Conservation (phyloP, 163 green algal genomes). For the Coccomyxa subellipsoidea region DNA sequence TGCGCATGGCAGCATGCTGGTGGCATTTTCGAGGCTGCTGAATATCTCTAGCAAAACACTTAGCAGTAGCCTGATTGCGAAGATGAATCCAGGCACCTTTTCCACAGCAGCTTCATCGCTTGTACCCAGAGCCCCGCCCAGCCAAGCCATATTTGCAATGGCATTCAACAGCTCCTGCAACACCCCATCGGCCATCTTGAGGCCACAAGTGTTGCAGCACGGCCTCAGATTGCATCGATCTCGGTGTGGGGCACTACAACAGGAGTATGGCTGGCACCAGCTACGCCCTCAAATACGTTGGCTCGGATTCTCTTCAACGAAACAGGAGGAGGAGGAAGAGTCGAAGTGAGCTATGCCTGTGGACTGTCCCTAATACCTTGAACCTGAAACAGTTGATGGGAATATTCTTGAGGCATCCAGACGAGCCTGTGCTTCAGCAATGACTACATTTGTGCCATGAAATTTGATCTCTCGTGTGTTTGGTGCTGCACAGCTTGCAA, state of each 20-base stretch:
- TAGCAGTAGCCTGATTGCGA: background rate
- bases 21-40: background rate
- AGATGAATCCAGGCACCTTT: background rate
- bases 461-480: background rate
- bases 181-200: background rate
- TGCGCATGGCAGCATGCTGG: background rate
- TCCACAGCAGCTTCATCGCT: background rate
- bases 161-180: background rate
- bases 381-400: background rate
- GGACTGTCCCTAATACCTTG: background rate
- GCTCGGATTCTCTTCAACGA: background rate
- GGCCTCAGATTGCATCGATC: background rate
- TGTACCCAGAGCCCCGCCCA: background rate
- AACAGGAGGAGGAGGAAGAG: background rate
- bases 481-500: background rate
- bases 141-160: background rate
- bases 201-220: background rate
- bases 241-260: background rate
- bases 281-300: background rate
- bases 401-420: background rate
- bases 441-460: background rate
- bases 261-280: background rate
- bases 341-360: background rate
- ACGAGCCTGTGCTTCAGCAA: background rate
- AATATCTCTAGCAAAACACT: background rate